Percentiles rank a stretch among this genome's conserved stretches.
These are phyloP conservation scores for Parasitella parasitica DNA, from an alignment of 371 early-diverging fungal species.

Conservation along the genomic window DNA sequence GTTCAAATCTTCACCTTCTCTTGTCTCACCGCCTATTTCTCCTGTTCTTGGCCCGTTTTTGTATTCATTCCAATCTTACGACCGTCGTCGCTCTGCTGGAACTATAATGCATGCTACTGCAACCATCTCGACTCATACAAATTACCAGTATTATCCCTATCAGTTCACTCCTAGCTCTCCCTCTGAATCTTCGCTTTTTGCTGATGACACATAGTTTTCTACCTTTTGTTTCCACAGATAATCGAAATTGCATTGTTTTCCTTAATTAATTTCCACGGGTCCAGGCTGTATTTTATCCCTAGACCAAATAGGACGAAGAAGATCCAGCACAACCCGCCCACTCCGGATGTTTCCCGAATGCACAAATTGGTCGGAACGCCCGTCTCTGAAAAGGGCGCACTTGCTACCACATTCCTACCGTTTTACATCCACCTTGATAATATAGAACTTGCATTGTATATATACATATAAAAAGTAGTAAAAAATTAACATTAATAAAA, in stretches of 20 bases:
- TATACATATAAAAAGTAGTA: no score
- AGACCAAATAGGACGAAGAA: not conserved
- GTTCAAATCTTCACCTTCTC: slow-evolving; percentile 6
- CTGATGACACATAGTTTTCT: slow-evolving; percentile 16
- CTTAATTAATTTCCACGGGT: not conserved
- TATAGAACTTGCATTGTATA: no score
- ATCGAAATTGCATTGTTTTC: not conserved
- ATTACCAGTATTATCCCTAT: slow-evolving; percentile 15
- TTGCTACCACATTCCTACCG: not conserved
- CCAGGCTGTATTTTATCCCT: not conserved
- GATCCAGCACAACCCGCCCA: not conserved
- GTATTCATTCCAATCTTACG: slow-evolving; percentile 12
- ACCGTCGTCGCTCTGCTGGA: slow-evolving; percentile 11
- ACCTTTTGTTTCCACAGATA: not conserved
- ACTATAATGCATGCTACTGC: slow-evolving; percentile 5
- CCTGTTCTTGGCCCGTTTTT: slow-evolving; percentile 17
- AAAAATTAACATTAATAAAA: no score
- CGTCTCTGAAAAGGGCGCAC: not conserved
- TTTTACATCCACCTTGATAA: no score
- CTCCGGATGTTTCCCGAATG: not conserved
- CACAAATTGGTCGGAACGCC: no score
- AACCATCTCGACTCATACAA: not conserved
- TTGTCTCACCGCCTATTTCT: slow-evolving; percentile 17
- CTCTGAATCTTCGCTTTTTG: slow-evolving; percentile 18
- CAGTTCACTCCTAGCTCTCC: slow-evolving; percentile 19